Evolutionary conservation across 2,329 filamentous ascomycete genomes (phyloP), one percentile per base, ranked within the genome.

Genomic region (Exophiala sp.): DNA sequence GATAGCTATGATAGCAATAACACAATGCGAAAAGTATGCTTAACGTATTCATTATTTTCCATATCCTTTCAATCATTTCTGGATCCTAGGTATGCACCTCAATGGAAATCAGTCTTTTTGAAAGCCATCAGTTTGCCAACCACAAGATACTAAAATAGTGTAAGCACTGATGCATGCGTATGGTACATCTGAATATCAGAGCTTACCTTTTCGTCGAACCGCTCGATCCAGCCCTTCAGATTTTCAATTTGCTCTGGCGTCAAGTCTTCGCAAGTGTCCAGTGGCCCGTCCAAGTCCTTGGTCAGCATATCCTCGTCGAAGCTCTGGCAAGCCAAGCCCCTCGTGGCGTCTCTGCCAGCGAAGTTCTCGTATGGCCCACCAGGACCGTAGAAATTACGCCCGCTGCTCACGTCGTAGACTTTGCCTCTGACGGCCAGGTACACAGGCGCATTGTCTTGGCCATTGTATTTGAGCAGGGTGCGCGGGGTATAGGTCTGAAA

Each of bases 251-350:
- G 86, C 54, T 92, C 90, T 1, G 69, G 71, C 5, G 83, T 84
- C 57, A 97, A 72, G 53, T 86, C 89, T 47, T 83, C 78, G 40
- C 96, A 77, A 49, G 79, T 83, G 69, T 96, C 91, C 59, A 96
- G 75, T 41, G 90, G 89, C 0, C 83, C 92, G 53, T 94, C 83
- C 51, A 97, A 74, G 70, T 96, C 88, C 77, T 92, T 84, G 14
- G 94, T 97, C 73, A 97, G 75, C 91, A 97, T 95, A 5, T 91
- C 88, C 77, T 89, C 84, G 69, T 96, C 94, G 71, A 99, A 97
- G 75, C 89, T 95, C 55, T 91, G 89, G 71, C 83, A 89, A 1
- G 94, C 92, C 56, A 99, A 75, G 1, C 94, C 94, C 48, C 92
- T 81, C 61, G 83, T 90, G 16, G 94, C 94, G 72, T 99, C 94